Evolutionary conservation across 2,329 filamentous ascomycete species (phyloP), one percentile per base, ranked within the genome.

Genomic region (Incumbomyces delicatus): DNA sequence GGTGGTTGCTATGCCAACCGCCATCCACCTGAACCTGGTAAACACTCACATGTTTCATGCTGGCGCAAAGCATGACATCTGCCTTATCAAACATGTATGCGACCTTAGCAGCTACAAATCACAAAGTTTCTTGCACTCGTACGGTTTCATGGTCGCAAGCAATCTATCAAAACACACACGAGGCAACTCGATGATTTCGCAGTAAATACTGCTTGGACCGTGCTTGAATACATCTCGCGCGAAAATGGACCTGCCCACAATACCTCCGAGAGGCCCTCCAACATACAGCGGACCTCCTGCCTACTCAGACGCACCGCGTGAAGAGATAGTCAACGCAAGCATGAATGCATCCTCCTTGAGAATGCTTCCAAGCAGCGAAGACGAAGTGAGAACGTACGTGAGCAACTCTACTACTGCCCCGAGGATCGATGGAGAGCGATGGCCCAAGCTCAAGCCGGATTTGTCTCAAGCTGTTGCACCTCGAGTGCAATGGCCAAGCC

Each of bases 221-320:
- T 45, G 33, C 42, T 37, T 38, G 17, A 37, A 20, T 18, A 45
- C 17, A 2, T 14, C 31, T 32, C 30, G 22, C 30, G 20, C 12
- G n/a, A 32, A 34, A 8, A 45, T 45, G 42, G 42, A 45, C 13
- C 18, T 45, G 13, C 42, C 42, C 11, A 37, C 33, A 5, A 45
- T 45, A 6, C 58, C 60, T 4, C 52, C 56, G 34, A 54, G 57
- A 32, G 46, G 41, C 10, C 63, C 62, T 18, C 60, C 60, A 36
- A 59, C 54, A 47, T 69, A 69, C 39, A 68, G 70, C n/a, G 66
- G 65, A 43, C 67, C 67, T 18, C 68, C 68, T 17, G 61, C 64
- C 5, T 70, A 70, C 53, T 52, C 56, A 30, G 45, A 53, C 27
- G 44, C 48, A 32, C 45, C 49, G 58, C 63, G 35, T 53, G 60